These are phyloP conservation scores for Daldinia childiae DNA, from an alignment of 495 filamentous ascomycete species.

Conservation along the genomic window DNA sequence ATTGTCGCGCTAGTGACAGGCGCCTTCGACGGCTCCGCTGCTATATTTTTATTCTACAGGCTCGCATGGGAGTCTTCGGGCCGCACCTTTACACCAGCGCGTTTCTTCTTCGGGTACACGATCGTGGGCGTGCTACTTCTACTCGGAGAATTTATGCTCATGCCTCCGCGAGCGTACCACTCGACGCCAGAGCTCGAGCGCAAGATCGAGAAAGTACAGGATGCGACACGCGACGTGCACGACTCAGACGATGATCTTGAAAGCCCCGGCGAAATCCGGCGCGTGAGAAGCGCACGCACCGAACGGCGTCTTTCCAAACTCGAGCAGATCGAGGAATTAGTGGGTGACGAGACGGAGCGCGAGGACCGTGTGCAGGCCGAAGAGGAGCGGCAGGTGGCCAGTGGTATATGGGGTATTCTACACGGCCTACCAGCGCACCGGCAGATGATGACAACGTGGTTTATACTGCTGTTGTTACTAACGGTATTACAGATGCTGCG, in stretches of 20 bases:
- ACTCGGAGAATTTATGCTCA: conserved; percentile 64
- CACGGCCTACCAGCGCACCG: conserved; percentile 56
- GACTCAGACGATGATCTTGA: conserved; percentile 53
- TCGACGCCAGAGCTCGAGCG: conserved; percentile 64
- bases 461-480: conserved; percentile 59
- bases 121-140: conserved; percentile 66
- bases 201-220: conserved; percentile 49
- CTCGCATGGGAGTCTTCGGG: conserved; percentile 64
- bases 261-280: conserved; percentile 41
- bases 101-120: conserved; percentile 73
- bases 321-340: conserved; percentile 55
- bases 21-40: conserved; percentile 76
- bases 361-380: conserved; percentile 61
- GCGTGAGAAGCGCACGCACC: conserved; percentile 50
- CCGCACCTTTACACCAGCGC: conserved; percentile 61
- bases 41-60: conserved; percentile 72
- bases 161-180: conserved; percentile 71
- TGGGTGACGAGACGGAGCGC: conserved; percentile 53
- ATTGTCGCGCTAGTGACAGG: conserved; percentile 76
- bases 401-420: conserved; percentile 61
- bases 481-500: conserved; percentile 62
- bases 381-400: conserved; percentile 61
- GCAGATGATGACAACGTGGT: conserved; percentile 62
- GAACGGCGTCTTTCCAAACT: conserved; percentile 43
- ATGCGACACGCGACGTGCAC: conserved; percentile 49